phyloP scores from a whole-genome alignment of 768 basidiomycete genomes.

The Termitomyces sp. region DNA sequence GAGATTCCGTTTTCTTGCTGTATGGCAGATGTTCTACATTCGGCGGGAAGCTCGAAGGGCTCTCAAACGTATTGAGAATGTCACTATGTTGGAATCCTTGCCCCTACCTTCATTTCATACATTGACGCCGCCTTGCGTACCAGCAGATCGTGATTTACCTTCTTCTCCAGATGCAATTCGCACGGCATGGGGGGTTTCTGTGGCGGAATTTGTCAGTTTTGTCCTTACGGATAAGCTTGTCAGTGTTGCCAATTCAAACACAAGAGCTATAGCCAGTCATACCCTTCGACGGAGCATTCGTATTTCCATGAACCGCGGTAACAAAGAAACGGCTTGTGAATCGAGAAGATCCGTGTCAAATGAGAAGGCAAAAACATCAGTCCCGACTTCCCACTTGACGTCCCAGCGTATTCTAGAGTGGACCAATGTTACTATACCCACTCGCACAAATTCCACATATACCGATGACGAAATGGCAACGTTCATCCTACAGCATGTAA shows the following conservation, averaged over 20 bases:
- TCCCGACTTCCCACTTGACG: not conserved
- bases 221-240: too few species aligned
- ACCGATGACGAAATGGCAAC: too few species aligned
- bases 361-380: too few species aligned
- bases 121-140: not conserved
- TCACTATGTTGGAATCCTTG: not conserved
- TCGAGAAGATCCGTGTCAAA: not conserved
- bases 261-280: too few species aligned
- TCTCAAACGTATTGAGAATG: not conserved
- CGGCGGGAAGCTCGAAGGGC: not conserved
- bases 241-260: too few species aligned
- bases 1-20: conserved; percentile 3
- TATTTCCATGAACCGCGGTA: not conserved
- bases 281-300: not conserved
- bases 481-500: not conserved
- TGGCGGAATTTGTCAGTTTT: not conserved
- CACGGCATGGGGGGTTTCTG: too few species aligned
- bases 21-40: conserved; percentile 9
- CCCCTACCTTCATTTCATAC: not conserved
- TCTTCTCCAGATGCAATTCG: not conserved
- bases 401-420: not conserved
- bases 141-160: not conserved
- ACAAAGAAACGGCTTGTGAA: too few species aligned
- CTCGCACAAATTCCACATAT: too few species aligned
- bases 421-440: not conserved